Percentiles rank a stretch among this genome's conserved stretches.
Conservation (phyloP, 305 asterid species). For the Andrographis paniculata region DNA sequence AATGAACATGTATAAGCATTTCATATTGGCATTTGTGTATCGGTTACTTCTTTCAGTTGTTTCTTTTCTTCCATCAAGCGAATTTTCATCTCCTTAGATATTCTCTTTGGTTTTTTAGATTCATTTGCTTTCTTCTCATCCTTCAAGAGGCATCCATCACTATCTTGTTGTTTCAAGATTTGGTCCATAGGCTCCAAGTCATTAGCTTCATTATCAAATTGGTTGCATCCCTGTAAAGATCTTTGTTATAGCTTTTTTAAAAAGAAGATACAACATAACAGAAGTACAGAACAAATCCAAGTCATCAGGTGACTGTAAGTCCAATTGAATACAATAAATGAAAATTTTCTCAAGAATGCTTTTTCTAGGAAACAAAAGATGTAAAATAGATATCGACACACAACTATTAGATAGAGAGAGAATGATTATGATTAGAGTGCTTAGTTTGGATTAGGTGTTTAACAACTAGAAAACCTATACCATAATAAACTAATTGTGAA, state of each 20-base stretch:
- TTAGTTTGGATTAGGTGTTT: no score
- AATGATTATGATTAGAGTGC: no score
- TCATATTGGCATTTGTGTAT: conserved; percentile 3
- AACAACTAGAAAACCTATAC: no score
- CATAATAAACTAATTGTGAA: conserved; percentile 11
- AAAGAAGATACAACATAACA: conserved; percentile 8
- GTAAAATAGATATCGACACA: no score
- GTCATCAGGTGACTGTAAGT: no score
- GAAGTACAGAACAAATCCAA: no score
- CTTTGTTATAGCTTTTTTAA: conserved; percentile 22
- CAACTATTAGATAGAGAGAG: no score
- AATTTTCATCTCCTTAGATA: conserved; percentile 64
- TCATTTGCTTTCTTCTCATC: conserved; percentile 30
- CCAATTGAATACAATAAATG: background rate
- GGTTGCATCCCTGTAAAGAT: conserved; percentile 28
- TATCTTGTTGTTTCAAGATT: conserved; percentile 25
- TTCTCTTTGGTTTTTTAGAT: conserved; percentile 29
- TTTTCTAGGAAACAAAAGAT: no score
- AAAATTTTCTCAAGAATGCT: conserved; percentile 11
- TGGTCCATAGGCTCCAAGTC: conserved; percentile 20
- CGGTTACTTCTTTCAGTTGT: conserved; percentile 59
- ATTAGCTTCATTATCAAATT: conserved; percentile 27
- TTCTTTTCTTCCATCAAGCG: conserved; percentile 74
- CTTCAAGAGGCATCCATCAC: conserved; percentile 23
- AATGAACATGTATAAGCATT: conserved; percentile 4